Conservation (phyloP, 2,329 filamentous ascomycete genomes). For the Alternaria gaisen region DNA sequence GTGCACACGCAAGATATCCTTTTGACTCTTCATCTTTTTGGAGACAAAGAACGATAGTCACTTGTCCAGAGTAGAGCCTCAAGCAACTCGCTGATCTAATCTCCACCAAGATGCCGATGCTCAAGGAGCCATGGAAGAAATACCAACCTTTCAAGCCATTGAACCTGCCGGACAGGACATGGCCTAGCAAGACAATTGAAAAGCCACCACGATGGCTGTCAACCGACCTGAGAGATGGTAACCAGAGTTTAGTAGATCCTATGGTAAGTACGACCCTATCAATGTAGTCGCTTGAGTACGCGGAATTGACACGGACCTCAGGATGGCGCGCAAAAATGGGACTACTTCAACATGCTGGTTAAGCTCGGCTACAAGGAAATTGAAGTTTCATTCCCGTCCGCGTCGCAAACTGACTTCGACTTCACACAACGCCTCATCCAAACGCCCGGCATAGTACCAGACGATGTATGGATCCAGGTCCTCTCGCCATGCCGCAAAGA, state of each 20-base stretch:
- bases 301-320: constrained; percentile 46
- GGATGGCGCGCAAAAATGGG: constrained; percentile 95
- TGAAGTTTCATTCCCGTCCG: constrained; percentile 93
- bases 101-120: constrained; percentile 57
- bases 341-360: constrained; percentile 93
- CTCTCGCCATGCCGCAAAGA: constrained; percentile 91
- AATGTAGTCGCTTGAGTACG: not conserved
- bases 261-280: constrained; percentile 69
- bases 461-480: constrained; percentile 92
- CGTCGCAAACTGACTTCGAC: constrained; percentile 94
- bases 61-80: not conserved
- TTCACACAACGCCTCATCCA: constrained; percentile 89
- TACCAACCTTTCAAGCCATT: constrained; percentile 75
- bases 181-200: constrained; percentile 82
- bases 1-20: not conserved
- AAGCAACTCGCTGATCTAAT: not conserved
- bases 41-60: not conserved
- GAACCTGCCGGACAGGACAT: constrained; percentile 76
- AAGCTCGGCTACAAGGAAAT: constrained; percentile 97
- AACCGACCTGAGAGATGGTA: constrained; percentile 88
- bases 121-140: constrained; percentile 79
- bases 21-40: constrained; percentile 3
- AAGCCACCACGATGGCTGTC: constrained; percentile 91
- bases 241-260: constrained; percentile 90
- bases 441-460: constrained; percentile 81